phyloP scores from a whole-genome alignment of 441 rosid genomes.

The Pelargonium fulgidum region DNA sequence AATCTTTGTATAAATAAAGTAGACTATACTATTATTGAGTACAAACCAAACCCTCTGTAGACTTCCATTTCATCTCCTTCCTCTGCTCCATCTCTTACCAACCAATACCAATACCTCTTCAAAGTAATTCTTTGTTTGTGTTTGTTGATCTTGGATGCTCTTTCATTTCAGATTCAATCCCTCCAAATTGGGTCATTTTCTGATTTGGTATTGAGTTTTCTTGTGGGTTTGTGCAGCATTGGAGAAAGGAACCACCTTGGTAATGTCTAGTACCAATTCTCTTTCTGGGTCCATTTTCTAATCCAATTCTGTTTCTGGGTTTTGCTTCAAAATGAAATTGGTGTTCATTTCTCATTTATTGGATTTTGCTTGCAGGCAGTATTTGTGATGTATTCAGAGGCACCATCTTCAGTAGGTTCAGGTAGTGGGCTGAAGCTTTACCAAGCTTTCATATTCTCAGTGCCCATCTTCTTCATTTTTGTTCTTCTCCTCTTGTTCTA shows the following conservation, averaged over 20 bases:
- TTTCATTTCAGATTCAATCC: not conserved
- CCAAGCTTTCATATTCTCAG: slow-evolving; percentile 69
- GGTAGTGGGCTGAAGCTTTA: slow-evolving; percentile 62
- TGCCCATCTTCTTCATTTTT: slow-evolving; percentile 72
- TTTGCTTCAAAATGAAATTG: too few species aligned
- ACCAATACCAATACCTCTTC: not conserved
- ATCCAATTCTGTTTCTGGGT: not conserved
- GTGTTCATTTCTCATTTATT: too few species aligned
- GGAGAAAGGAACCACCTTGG: not conserved
- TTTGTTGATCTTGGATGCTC: not conserved
- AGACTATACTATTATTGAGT: too few species aligned
- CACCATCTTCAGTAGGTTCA: slow-evolving; percentile 28
- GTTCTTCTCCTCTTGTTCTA: slow-evolving; percentile 71
- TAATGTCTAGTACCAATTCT: not conserved
- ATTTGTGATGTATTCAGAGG: slow-evolving; percentile 31
- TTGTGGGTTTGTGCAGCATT: not conserved
- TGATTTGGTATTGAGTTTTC: not conserved
- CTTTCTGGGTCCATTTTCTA: not conserved
- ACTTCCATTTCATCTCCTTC: not conserved
- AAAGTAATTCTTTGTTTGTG: not conserved
- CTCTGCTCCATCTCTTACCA: not conserved
- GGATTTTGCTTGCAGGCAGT: not conserved
- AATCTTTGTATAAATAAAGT: too few species aligned
- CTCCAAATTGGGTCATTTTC: not conserved
- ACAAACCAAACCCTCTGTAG: too few species aligned